Conservation (phyloP, 768 basidiomycete genomes). For the Psilocybe subaeruginosa region DNA sequence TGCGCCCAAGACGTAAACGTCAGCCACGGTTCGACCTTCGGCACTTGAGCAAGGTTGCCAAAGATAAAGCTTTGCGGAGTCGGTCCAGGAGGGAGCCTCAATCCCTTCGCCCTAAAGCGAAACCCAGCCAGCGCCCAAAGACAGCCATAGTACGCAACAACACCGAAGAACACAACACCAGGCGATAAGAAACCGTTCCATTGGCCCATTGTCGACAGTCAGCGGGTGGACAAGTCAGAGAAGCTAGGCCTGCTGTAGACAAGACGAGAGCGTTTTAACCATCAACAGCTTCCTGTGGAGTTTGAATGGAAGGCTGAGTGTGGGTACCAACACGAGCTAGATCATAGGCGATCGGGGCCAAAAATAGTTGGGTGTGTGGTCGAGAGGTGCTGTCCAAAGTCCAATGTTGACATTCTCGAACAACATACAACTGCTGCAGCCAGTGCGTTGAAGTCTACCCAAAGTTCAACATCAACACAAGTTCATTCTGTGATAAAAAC, state of each 20-base stretch:
- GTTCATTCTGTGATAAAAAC: no score
- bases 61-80: slow-evolving; percentile 18
- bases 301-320: background rate
- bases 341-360: no score
- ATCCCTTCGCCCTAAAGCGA: slow-evolving; percentile 6
- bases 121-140: slow-evolving; percentile 7
- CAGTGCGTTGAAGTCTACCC: no score
- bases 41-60: slow-evolving; percentile 29
- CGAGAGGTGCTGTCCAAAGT: no score
- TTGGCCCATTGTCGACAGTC: background rate
- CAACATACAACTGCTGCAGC: no score
- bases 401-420: no score
- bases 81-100: slow-evolving; percentile 30
- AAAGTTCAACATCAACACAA: no score
- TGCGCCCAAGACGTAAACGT: slow-evolving; percentile 21
- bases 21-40: slow-evolving; percentile 20
- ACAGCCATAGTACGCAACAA: slow-evolving; percentile 5
- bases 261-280: no score
- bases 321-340: no score
- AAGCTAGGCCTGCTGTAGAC: no score
- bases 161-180: background rate
- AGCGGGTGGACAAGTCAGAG: background rate
- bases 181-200: background rate
- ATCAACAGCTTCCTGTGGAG: no score
- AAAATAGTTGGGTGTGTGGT: no score